Base-by-base conservation (phyloP, 495 filamentous ascomycete genomes). In the Penicillium tannophilum region DNA sequence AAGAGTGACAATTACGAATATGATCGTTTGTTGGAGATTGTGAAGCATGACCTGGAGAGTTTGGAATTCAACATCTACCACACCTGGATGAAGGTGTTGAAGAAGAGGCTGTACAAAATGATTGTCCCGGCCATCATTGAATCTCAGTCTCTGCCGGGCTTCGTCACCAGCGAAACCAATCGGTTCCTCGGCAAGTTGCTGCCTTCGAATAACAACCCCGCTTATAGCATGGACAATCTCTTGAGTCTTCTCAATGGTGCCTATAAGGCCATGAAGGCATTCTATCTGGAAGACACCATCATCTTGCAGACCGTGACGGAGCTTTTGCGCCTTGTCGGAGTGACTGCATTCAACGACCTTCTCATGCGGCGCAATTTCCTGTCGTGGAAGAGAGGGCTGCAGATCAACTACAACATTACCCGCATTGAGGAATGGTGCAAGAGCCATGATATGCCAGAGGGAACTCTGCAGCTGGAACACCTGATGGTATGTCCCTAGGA, bases 381-480 rank as follows among this genome's bases (percentile, higher is more conserved):
- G 55, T 97, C 93, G 14, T 99, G 95, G 95, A 99, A 99, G 80
- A 89, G 95, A 71, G 95, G 95, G 57, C 80, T 99, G 48, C 95
- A 99, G 79, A 99, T 99, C 77, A 99, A 99, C 76, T 99, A 99
- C 80, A 98, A 99, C 76, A 99, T 99, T 70, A 99, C 95, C 24
- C 86, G 95, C 31, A 98, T 99, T 55, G 95, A 99, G 74, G 95
- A 99, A 76, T 99, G 95, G 95, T 99, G 95, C 76, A 99, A 99
- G 84, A 96, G 92, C 68, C 95, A 99, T 73, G 95, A 98, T 66
- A 97, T 99, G 93, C 95, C 95, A 6, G 93, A 98, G 76, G 95
- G 95, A 33, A 98, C 93, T 47, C 81, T 99, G 54, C 92, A 98
- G 76, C 84, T 99, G 47, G 95, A 99, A 81, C 95, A 99, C 82